phyloP scores from a whole-genome alignment of 345 rosid species.

The Pelargonium nanum region DNA sequence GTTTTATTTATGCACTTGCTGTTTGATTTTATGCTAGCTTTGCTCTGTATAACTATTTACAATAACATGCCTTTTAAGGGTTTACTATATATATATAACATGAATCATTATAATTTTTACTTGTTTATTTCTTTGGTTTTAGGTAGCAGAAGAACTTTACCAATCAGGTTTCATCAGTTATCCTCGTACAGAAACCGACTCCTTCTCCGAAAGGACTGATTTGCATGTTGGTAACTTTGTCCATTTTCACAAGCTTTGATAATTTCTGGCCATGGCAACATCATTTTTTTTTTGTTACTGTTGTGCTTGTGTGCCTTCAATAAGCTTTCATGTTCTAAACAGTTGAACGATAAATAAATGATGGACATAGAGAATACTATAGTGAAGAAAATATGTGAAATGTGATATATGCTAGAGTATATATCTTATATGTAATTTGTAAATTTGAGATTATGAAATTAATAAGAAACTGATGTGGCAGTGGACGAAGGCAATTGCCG shows the following conservation, averaged over 20 bases:
- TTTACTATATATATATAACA: constrained; percentile 2
- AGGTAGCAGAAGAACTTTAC: constrained; percentile 97
- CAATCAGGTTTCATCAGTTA: constrained; percentile 96
- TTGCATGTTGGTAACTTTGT: constrained; percentile 64
- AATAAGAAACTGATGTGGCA: too few relatives aligned
- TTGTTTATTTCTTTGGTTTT: constrained; percentile 16
- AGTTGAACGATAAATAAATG: too few relatives aligned
- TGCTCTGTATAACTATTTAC: background rate
- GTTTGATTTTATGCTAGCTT: too few relatives aligned
- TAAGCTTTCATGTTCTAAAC: too few relatives aligned
- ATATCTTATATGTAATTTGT: too few relatives aligned
- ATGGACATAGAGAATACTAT: too few relatives aligned
- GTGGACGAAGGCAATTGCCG: too few relatives aligned
- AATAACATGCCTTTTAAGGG: background rate
- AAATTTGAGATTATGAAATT: too few relatives aligned
- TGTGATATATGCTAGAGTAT: too few relatives aligned
- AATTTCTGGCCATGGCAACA: background rate
- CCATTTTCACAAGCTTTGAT: constrained; percentile 5
- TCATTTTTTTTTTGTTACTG: background rate
- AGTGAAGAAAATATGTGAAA: too few relatives aligned
- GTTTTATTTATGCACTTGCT: background rate
- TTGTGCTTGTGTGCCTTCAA: too few relatives aligned
- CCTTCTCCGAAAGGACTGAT: constrained; percentile 79
- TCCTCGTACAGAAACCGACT: constrained; percentile 97
- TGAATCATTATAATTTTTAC: constrained; percentile 1